Base-by-base conservation (phyloP, 306 rosid genomes). In the Castanea sativa region DNA sequence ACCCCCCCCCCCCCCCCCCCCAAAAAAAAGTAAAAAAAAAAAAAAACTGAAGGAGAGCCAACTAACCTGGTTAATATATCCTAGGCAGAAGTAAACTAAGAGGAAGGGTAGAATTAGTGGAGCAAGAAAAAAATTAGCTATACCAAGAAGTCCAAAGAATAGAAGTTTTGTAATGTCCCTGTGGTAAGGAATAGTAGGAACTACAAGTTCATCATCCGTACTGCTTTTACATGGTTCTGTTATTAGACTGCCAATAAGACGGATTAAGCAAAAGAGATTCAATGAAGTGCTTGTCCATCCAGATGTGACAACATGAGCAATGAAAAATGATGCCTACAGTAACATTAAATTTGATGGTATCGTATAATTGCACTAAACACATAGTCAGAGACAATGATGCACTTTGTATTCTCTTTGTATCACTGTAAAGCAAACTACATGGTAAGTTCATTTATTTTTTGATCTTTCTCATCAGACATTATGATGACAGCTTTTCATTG, bases 41-140 rank as follows among this genome's bases (percentile, higher is more conserved):
- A 35, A 35, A 35, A 35, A 35, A 65, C 7, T 27, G 27, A 74
- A 23, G 79, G 82, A 77, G 18, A 80, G 76, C 35, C 38, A 33
- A 30, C 92, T 73, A 55, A 93, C 99, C 97, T 95, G 99, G 84
- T 95, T 91, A 56, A 95, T 85, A 89, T 87, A 93, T 55, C 89
- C 96, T 21, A 95, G 86, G 79, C 94, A 90, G 64, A 86, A 89
- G 89, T 93, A 93, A 32, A 78, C 77, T 87, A 95, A 81, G 78
- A 95, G 91, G 88, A 95, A 95, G 33, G 98, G 99, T 73, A 95
- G 83, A 84, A 93, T 95, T 15, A 95, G 81, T 49, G 99, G 99
- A 83, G 98, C 99, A 21, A 89, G 84, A 85, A 91, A 93, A 87
- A 95, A 93, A 86, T 90, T 93, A 33, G 97, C 84, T 73, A 88